Evolutionary conservation across 345 rosid genomes (phyloP).

Genomic region (Eucalyptus marginata): DNA sequence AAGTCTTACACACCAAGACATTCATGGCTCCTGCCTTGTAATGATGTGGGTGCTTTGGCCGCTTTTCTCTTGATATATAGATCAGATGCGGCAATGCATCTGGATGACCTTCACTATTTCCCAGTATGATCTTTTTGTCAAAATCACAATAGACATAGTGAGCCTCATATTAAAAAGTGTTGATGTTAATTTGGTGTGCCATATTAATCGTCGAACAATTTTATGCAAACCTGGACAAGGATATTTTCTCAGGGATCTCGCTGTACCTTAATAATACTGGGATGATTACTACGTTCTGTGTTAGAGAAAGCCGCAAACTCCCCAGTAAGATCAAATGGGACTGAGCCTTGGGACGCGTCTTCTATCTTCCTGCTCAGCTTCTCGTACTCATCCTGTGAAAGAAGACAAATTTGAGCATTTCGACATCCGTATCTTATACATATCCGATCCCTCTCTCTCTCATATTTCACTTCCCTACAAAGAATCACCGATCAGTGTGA

Average conservation of each 20-base stretch:
- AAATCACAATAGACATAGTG: not conserved
- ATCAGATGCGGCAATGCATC: constrained; percentile 44
- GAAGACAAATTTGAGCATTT: not conserved
- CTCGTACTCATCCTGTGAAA: constrained; percentile 34
- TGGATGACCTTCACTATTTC: constrained; percentile 16
- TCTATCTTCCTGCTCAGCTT: constrained; percentile 25
- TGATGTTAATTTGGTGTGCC: not conserved
- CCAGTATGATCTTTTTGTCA: constrained; percentile 34
- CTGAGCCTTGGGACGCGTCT: constrained; percentile 5
- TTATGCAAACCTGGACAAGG: not conserved
- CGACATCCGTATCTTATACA: not conserved
- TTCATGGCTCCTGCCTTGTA: constrained; percentile 88
- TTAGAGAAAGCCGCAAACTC: constrained; percentile 32
- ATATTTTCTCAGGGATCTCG: not conserved
- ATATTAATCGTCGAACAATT: not conserved
- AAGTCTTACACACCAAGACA: constrained; percentile 24
- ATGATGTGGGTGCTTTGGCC: constrained; percentile 33
- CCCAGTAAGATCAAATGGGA: constrained; percentile 1
- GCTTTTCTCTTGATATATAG: constrained; percentile 62
- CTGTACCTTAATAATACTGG: constrained; percentile 46
- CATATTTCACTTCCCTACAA: not conserved
- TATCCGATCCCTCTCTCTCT: not conserved
- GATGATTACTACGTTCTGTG: constrained; percentile 26
- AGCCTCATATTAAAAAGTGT: not conserved
- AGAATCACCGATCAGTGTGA: not conserved